Base-by-base conservation (phyloP, 768 basidiomycete genomes). In the Cubamyces sp. region DNA sequence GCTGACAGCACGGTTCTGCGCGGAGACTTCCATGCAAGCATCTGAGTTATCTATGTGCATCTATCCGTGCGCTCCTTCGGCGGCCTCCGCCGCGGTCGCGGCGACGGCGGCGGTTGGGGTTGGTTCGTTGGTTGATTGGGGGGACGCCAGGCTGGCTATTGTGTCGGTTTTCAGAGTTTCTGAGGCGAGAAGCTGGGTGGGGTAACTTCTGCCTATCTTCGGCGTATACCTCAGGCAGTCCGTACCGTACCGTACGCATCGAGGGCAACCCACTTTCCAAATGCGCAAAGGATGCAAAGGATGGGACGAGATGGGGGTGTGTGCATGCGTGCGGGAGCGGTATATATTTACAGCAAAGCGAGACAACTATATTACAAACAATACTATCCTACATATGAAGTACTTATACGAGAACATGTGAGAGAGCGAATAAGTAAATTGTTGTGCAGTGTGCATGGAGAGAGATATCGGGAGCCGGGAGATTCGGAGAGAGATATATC, bases 381-480 rank as follows among this genome's bases (percentile, higher is more conserved):
- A 64, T 64, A 64, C 59, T 64, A 64, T 64, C 58, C 63, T 64
- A 64, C 63, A 64, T 57, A 34, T 55, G 63, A 64, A 64, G 54
- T 56, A n/a, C 34, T 34, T 49, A 59, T 54, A 52, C 61, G 60
- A 62, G 64, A 62, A 59, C 61, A 60, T 66, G 64, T 57, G 64
- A 59, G 60, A 61, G 64, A 57, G 64, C 64, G 55, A 61, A 62
- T 59, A 62, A 62, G 61, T 66, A 51, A 62, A 42, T 46, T 30
- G 49, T 18, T 45, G 56, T 53, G 48, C 60, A 57, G 54, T 53
- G 62, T 45, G 56, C 51, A 46, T 61, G 57, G 60, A 51, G 52
- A 49, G 19, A 47, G 42, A 52, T 45, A 19, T 23, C 39, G 37
- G 23, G 16, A 26, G 48, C 6, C 34, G 34, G 34, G 34, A 30